Base-by-base conservation (phyloP, 495 filamentous ascomycete genomes). In the Rhypophila decipiens region DNA sequence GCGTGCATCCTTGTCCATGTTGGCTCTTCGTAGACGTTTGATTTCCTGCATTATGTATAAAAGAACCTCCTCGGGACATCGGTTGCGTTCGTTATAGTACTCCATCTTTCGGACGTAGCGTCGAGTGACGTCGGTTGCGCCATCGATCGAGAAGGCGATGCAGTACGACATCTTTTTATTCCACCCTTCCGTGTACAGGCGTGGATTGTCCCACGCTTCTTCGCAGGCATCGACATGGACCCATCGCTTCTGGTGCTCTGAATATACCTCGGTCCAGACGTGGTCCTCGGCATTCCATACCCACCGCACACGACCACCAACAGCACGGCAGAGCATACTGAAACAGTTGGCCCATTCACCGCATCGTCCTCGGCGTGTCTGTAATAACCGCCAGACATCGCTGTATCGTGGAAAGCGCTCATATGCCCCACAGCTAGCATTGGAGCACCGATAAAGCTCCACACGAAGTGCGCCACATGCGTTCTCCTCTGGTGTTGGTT, bases 301-400 rank as follows among this genome's bases (percentile, higher is more conserved):
- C 94, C 94, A 98, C 53, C 93, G 80, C 15, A 96, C 93, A 37
- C 94, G 79, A 29, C 82, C 85, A 24, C 90, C 90, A 23, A 97
- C 79, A 5, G 93, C 93, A 36, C 93, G 80, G 68, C 93, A 97
- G 18, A 99, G 77, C 93, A 99, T 99, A 65, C 85, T 90, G 69
- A 99, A 99, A 70, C 90, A 96, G 66, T 96, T 96, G 44, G 86
- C 90, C 90, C 94, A 99, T 71, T 99, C 93, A 41, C 93, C 94
- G 46, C 79, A 84, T 48, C 93, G 81, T 21, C 93, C 93, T 50
- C 84, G 79, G 47, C 86, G 71, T 38, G 87, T 90, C 64, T 95
- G 85, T 39, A 98, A 68, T 46, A 97, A 68, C 43, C 88, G 83
- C 87, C 95, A 98, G 15, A 96, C 93, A 63, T 98, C 94, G 41